A percentile compares a stretch with the other conserved stretches of the same genome.
Conservation (phyloP, 805 yeast species). For the Candida golubevii region DNA sequence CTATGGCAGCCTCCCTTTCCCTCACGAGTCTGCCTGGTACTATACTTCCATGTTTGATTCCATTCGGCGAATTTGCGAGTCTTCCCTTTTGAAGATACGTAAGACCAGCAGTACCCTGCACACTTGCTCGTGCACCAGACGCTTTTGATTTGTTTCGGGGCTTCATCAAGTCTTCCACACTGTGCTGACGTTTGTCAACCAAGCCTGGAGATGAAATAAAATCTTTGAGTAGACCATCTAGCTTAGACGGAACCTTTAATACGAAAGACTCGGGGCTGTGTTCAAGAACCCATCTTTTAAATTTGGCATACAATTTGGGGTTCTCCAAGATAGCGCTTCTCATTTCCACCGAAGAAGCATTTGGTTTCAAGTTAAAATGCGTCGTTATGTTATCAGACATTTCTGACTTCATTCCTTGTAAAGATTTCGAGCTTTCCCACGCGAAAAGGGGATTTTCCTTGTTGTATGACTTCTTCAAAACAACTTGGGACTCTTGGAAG, state of each 20-base stretch:
- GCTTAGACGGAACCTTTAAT: slow-evolving; percentile 21
- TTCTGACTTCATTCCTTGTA: slow-evolving; percentile 13
- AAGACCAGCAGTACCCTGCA: slow-evolving; percentile 74
- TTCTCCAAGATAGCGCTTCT: slow-evolving; percentile 36
- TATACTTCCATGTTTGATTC: slow-evolving; percentile 49
- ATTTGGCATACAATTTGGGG: slow-evolving; percentile 46
- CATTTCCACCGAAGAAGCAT: slow-evolving; percentile 26
- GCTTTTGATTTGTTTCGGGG: slow-evolving; percentile 6
- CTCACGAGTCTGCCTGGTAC: slow-evolving; percentile 67
- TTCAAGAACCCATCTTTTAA: slow-evolving; percentile 50
- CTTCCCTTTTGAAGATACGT: slow-evolving; percentile 68
- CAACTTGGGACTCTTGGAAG: slow-evolving; percentile 65
- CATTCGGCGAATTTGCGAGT: slow-evolving; percentile 65
- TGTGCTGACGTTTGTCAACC: slow-evolving; percentile 20
- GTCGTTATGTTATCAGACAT: slow-evolving; percentile 26
- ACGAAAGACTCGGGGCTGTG: slow-evolving; percentile 41
- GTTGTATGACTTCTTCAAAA: slow-evolving; percentile 32
- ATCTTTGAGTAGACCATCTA: slow-evolving; percentile 29
- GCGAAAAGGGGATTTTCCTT: slow-evolving; percentile 42
- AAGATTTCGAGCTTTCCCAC: slow-evolving; percentile 21
- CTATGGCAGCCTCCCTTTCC: slow-evolving; percentile 49
- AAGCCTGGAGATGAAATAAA: slow-evolving; percentile 24
- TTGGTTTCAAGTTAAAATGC: slow-evolving; percentile 29
- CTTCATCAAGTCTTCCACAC: slow-evolving; percentile 23
- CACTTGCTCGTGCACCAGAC: slow-evolving; percentile 16